These are phyloP conservation scores for Teratosphaeriaceae sp. DNA, from an alignment of 2,329 filamentous ascomycete species.

Conservation along the genomic window DNA sequence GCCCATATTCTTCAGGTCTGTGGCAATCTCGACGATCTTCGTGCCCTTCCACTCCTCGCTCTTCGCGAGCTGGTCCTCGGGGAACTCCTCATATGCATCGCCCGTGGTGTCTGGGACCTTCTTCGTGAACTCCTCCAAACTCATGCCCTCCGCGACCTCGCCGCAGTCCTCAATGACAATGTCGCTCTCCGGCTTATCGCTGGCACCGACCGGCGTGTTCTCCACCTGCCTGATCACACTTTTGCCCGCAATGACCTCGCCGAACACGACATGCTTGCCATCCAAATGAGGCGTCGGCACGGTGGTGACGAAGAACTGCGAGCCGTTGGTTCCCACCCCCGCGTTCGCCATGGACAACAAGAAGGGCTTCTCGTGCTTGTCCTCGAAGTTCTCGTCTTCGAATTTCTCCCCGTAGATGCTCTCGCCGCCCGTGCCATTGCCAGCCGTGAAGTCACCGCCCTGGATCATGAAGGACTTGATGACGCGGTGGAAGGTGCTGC, in stretches of 20 bases:
- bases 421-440: slow-evolving; percentile 92
- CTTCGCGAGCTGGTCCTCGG: slow-evolving; percentile 62
- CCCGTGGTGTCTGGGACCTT: slow-evolving; percentile 73
- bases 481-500: slow-evolving; percentile 86
- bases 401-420: slow-evolving; percentile 98
- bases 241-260: slow-evolving; percentile 89
- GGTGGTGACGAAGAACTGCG: slow-evolving; percentile 97
- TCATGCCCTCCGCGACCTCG: slow-evolving; percentile 65
- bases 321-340: slow-evolving; percentile 89
- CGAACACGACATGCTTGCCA: slow-evolving; percentile 95
- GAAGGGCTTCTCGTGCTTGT: slow-evolving; percentile 90
- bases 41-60: slow-evolving; percentile 57
- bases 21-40: slow-evolving; percentile 70
- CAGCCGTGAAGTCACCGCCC: slow-evolving; percentile 92
- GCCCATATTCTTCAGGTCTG: slow-evolving; percentile 82
- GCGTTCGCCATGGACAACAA: slow-evolving; percentile 97
- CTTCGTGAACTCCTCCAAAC: slow-evolving; percentile 58
- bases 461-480: slow-evolving; percentile 99
- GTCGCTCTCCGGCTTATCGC: slow-evolving; percentile 71
- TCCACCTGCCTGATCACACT: slow-evolving; percentile 85
- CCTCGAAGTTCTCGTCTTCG: slow-evolving; percentile 88
- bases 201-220: slow-evolving; percentile 64
- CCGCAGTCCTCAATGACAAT: slow-evolving; percentile 76
- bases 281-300: slow-evolving; percentile 92
- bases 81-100: slow-evolving; percentile 92